Evolutionary conservation across 2,329 filamentous ascomycete species (phyloP).

Genomic region (Knufia fluminis): DNA sequence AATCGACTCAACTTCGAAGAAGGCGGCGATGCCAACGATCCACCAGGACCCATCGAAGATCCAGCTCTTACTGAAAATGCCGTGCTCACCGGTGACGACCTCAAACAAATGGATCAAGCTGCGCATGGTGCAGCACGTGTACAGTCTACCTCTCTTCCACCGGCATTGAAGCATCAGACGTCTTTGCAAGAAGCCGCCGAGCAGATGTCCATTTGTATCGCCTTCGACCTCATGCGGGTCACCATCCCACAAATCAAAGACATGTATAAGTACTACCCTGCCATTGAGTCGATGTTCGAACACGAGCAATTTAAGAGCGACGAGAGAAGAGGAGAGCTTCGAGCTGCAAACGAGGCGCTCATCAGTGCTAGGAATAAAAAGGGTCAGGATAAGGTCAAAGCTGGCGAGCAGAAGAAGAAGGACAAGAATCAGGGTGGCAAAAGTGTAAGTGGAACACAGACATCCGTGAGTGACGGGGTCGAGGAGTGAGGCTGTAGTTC

Average conservation of each 20-base stretch:
- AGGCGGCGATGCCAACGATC: constrained; percentile 23
- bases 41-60: constrained; percentile 4
- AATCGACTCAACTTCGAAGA: constrained; percentile 16
- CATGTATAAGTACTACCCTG: constrained; percentile 49
- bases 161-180: constrained; percentile 8
- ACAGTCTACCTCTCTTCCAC: background rate
- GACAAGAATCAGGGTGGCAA: background rate
- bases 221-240: constrained; percentile 57
- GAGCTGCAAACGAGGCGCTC: background rate
- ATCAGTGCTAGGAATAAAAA: constrained; percentile 15
- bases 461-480: constrained; percentile 2
- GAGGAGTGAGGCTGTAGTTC: constrained; percentile 2
- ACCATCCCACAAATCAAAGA: constrained; percentile 50
- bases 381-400: constrained; percentile 19
- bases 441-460: constrained; percentile 6
- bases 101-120: constrained; percentile 8
- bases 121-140: background rate
- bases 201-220: constrained; percentile 47
- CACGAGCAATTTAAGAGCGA: constrained; percentile 25
- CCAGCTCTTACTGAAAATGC: background rate
- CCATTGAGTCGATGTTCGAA: constrained; percentile 45
- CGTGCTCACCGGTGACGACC: constrained; percentile 17
- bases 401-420: constrained; percentile 21
- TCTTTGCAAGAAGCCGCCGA: constrained; percentile 12
- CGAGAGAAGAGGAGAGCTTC: constrained; percentile 7